phyloP scores from a whole-genome alignment of 768 basidiomycete genomes.

The Psilocybe cyanescens region DNA sequence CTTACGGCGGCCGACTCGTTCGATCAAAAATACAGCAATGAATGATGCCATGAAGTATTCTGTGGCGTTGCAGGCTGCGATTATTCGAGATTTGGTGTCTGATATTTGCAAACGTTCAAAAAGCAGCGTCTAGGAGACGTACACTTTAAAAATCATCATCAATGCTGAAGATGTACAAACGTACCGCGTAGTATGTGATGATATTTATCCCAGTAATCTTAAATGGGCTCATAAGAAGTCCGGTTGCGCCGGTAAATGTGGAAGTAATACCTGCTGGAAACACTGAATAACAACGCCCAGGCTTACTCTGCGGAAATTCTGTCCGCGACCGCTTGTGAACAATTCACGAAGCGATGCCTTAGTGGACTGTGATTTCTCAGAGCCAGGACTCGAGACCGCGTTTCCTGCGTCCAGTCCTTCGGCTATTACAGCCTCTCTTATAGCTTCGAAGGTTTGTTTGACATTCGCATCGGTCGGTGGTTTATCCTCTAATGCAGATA shows the following conservation, averaged over 20 bases:
- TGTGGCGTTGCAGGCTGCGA: slow-evolving; percentile 70
- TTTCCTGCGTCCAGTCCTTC: slow-evolving; percentile 32
- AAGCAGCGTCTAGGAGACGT: slow-evolving; percentile 45
- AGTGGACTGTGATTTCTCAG: slow-evolving; percentile 10
- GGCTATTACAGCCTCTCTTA: slow-evolving; percentile 53
- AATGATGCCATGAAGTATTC: slow-evolving; percentile 77
- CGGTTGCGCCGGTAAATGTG: not conserved
- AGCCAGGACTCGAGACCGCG: not conserved
- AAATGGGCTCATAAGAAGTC: not conserved
- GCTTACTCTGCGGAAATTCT: slow-evolving; percentile 63
- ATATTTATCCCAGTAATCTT: slow-evolving; percentile 67
- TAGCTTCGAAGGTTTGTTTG: slow-evolving; percentile 55
- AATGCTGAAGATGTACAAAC: not conserved
- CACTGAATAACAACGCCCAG: slow-evolving; percentile 63
- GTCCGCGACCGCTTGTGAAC: slow-evolving; percentile 56
- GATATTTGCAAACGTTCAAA: slow-evolving; percentile 64
- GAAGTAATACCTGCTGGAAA: slow-evolving; percentile 56
- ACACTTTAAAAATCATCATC: slow-evolving; percentile 1
- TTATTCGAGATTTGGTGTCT: slow-evolving; percentile 60
- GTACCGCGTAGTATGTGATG: slow-evolving; percentile 58
- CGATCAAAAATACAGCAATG: slow-evolving; percentile 72
- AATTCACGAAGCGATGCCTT: slow-evolving; percentile 53
- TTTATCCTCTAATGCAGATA: slow-evolving; percentile 63
- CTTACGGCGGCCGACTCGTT: slow-evolving; percentile 72
- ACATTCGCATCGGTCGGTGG: slow-evolving; percentile 48